Base-by-base conservation (phyloP, 2,329 filamentous ascomycete genomes). In the Byssoonygena ceratinophila region DNA sequence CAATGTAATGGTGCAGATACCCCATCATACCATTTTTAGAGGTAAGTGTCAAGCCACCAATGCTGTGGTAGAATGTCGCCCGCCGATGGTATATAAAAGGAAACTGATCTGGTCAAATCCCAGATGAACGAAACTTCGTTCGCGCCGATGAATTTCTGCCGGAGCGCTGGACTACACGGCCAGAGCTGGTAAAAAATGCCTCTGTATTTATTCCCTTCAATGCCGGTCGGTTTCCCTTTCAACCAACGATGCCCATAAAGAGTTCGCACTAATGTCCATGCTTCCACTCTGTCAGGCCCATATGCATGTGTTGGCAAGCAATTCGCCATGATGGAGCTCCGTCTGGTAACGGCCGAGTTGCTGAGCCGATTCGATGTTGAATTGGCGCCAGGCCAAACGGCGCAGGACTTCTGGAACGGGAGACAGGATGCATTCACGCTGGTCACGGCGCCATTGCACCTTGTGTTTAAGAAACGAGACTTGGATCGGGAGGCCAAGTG, bases 81-180 rank as follows among this genome's bases (percentile, higher is more conserved):
- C n/a, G n/a, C n/a, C n/a, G n/a, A n/a, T 20, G 39, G 20, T 8
- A 43, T 7, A 43, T 11, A 16, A 16, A 43, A n/a, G 4, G 9
- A 7, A 9, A 11, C 18, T 43, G 18, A 43, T 43, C n/a, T 9
- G 14, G 18, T 12, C 25, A 16, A 43, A 43, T 11, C 25, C 20
- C 70, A 70, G 51, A 54, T 74, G 39, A 74, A 73, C 53, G 73
- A 66, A 32, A 69, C 74, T 49, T 74, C 14, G 14, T 20, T 16
- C 45, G 44, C n/a, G 54, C 60, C 1, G 25, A 57, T 6, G 46
- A 55, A 18, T 63, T 63, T 31, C 60, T 63, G 12, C 61, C 61
- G 6, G 59, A 62, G 39, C 58, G 61, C 8, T 63, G 60, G 60
- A 57, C 56, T 9, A 50, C 60, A 3, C 55, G 25, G 6, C 55